Percentiles rank a stretch among this genome's conserved stretches.
These are phyloP conservation scores for Huntiella omanensis DNA, from an alignment of 2,329 filamentous ascomycete species.

Conservation along the genomic window DNA sequence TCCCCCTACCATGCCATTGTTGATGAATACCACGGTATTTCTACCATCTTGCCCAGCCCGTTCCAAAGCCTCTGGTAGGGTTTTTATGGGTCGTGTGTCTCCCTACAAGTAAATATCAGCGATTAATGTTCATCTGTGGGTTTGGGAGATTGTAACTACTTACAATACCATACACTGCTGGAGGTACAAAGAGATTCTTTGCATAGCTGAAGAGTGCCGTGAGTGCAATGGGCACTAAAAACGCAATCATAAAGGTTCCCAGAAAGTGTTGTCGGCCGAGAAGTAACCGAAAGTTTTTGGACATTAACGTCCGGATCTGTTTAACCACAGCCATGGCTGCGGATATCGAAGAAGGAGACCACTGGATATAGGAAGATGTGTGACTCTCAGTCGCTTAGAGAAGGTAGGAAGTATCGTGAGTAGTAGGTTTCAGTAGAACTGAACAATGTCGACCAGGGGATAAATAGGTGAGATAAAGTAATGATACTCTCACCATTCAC, in stretches of 20 bases:
- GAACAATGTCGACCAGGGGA: no score
- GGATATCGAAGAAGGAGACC: not conserved
- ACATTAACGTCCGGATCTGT: constrained; percentile 41
- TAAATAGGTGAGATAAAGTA: no score
- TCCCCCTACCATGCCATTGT: constrained; percentile 50
- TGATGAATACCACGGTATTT: constrained; percentile 57
- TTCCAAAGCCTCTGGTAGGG: constrained; percentile 43
- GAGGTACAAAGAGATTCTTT: constrained; percentile 66
- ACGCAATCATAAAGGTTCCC: constrained; percentile 34
- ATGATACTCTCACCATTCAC: no score
- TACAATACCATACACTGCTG: constrained; percentile 51
- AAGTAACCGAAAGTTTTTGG: constrained; percentile 43
- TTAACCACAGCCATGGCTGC: constrained; percentile 12
- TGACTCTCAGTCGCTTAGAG: not conserved
- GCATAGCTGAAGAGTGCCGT: constrained; percentile 48
- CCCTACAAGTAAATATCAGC: constrained; percentile 21
- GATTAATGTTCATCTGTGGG: not conserved
- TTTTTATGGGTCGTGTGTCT: constrained; percentile 37
- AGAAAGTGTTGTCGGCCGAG: constrained; percentile 30
- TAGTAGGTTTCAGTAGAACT: no score
- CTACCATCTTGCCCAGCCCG: constrained; percentile 36
- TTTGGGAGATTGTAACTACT: not conserved
- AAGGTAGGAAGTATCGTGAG: no score
- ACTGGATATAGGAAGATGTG: not conserved
- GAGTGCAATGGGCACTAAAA: constrained; percentile 39